Evolutionary conservation across 1,139 yeast genomes (phyloP), one percentile per base, ranked within the genome.

Genomic region (Diutina mesorugosa): DNA sequence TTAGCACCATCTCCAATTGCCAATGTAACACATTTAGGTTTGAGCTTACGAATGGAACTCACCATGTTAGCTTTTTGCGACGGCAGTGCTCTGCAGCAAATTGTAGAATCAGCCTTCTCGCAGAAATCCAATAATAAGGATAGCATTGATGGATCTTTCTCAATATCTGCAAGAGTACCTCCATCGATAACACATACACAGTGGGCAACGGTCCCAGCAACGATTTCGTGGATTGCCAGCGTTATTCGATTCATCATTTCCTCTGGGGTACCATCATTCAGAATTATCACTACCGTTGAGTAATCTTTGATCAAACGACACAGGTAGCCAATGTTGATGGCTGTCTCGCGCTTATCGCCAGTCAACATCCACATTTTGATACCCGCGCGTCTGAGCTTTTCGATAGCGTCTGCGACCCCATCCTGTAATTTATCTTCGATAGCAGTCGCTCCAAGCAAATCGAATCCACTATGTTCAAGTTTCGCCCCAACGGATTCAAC

Each of bases 1-100:
- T 93, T 93, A 1, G 99, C 99, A 63, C 99, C 99, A 72, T 93
- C 99, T n/a, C 99, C 99, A 66, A 95, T 89, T 0, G 99, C 99
- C 59, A 95, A 76, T 0, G 97, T 90, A 6, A 93, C 97, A 35
- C 88, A 76, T 8, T 74, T 72, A 56, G 77, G 83, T 61, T 85
- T 80, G 60, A 86, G 72, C 35, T 77, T 73, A 56, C 98, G 78
- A 16, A 95, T 90, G 29, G 85, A 79, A 46, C 81, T 72, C 1
- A 93, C 98, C 89, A 95, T 85, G 48, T 81, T 76, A 0, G 98
- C 97, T 70, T 93, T 93, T 68, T 93, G 99, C 0, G 97, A 85
- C 0, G 99, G 99, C 18, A 96, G 87, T 0, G 98, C 98, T 60
- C 99, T 82, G 68, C 99, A 95, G 66, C 96, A 90, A 56, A 95